These are phyloP conservation scores for Spirogloea muscicola DNA, from an alignment of 139 green algal species.

Conservation along the genomic window DNA sequence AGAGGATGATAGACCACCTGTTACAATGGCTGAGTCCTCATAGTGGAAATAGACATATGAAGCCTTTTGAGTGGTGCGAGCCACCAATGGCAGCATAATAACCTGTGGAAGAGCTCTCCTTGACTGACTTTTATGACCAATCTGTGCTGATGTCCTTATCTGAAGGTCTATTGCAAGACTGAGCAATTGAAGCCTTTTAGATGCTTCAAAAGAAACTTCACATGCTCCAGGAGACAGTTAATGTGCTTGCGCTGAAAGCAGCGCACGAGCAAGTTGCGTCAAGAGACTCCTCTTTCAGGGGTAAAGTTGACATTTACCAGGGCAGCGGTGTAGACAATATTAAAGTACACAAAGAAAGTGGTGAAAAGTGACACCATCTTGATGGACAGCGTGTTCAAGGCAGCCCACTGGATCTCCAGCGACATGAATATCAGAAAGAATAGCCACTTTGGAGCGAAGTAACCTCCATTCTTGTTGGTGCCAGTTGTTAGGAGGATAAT, in stretches of 20 bases:
- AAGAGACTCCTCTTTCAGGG: neutral
- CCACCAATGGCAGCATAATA: constrained; percentile 6
- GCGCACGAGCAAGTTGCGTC: neutral
- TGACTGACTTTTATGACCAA: neutral
- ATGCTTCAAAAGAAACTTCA: neutral
- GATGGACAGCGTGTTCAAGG: constrained; percentile 16
- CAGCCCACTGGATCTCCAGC: constrained; percentile 6
- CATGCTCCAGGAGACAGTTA: neutral
- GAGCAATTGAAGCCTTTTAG: neutral
- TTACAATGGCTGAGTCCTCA: neutral
- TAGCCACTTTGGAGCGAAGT: constrained; percentile 8
- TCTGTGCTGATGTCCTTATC: no score
- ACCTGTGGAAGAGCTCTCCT: neutral
- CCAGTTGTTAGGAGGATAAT: constrained; percentile 10
- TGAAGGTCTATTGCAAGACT: no score
- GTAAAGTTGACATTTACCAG: neutral
- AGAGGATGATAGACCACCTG: no score
- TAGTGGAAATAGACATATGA: constrained; percentile 3
- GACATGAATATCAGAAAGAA: constrained; percentile 17
- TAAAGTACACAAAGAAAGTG: constrained; percentile 16
- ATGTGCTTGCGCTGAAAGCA: neutral
- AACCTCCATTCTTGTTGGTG: constrained; percentile 3
- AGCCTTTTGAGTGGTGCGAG: neutral
- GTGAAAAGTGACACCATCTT: constrained; percentile 2
- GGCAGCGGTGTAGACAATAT: neutral